phyloP scores from a whole-genome alignment of 495 filamentous ascomycete genomes.

The Penicillium chermesinum region DNA sequence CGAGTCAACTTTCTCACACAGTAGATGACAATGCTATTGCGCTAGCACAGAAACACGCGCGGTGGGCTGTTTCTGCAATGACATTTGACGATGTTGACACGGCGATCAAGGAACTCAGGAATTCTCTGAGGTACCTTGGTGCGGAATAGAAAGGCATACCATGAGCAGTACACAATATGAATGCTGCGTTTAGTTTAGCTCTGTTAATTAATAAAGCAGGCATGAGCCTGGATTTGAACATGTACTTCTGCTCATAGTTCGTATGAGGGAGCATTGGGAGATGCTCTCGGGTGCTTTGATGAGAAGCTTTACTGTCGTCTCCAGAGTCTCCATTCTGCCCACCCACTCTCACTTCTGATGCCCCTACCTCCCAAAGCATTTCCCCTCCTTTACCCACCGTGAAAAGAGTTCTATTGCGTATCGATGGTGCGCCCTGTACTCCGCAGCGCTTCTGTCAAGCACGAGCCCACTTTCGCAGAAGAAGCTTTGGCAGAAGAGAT shows the following conservation, averaged over 20 bases:
- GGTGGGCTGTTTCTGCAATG: conserved; percentile 93
- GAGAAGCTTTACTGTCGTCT: too few species aligned
- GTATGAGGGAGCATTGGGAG: too few species aligned
- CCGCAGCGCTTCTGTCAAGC: not conserved
- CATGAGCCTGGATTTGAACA: too few species aligned
- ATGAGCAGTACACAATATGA: too few species aligned
- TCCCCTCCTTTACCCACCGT: too few species aligned
- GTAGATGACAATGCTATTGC: conserved; percentile 71
- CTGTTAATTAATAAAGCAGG: too few species aligned
- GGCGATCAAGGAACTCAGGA: conserved; percentile 76
- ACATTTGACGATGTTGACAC: conserved; percentile 95
- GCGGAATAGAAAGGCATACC: conserved; percentile 17
- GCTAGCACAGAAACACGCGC: conserved; percentile 88
- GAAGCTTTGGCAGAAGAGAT: not conserved
- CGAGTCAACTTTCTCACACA: conserved; percentile 23
- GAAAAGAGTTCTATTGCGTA: not conserved
- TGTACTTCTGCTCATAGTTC: too few species aligned
- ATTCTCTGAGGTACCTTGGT: conserved; percentile 54
- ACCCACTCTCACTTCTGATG: too few species aligned
- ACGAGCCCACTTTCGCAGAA: not conserved
- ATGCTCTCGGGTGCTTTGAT: too few species aligned
- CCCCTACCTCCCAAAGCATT: too few species aligned
- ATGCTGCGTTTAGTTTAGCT: too few species aligned
- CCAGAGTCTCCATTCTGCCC: too few species aligned
- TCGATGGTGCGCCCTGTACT: not conserved